These are phyloP conservation scores for Leptomonas seymouri DNA, from an alignment of 208 protist species.

Conservation along the genomic window DNA sequence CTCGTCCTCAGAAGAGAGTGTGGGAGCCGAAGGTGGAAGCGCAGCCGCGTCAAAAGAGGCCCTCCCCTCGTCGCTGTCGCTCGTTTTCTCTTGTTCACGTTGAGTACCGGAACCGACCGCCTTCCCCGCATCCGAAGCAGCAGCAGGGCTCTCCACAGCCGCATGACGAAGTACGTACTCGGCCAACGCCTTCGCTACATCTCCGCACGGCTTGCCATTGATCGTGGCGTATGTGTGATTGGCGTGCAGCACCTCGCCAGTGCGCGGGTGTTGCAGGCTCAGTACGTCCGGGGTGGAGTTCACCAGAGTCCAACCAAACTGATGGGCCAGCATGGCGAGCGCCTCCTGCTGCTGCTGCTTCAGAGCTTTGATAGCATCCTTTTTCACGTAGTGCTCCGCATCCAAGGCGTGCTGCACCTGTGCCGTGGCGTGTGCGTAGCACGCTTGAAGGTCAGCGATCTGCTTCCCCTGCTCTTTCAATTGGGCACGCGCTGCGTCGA, in stretches of 20 bases:
- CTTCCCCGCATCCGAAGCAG: not conserved
- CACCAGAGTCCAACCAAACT: conserved; percentile 29
- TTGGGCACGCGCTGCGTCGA: conserved; percentile 2
- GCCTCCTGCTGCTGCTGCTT: conserved; percentile 22
- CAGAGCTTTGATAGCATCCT: conserved; percentile 14
- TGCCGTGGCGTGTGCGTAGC: conserved; percentile 22
- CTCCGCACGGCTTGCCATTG: conserved; percentile 24
- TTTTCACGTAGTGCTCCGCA: conserved; percentile 21
- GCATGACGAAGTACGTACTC: conserved; percentile 26
- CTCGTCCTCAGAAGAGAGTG: not conserved
- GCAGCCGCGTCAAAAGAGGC: not conserved
- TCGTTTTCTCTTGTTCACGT: not conserved
- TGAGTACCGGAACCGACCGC: too few species aligned
- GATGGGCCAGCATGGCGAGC: conserved; percentile 11
- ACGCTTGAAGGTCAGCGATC: conserved; percentile 18
- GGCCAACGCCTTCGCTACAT: conserved; percentile 27
- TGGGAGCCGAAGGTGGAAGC: not conserved
- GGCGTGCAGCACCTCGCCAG: conserved; percentile 22
- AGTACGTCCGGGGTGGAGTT: conserved; percentile 31
- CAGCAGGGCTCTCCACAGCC: not conserved
- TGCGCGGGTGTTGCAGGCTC: conserved; percentile 28
- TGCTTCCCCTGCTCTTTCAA: conserved; percentile 5
- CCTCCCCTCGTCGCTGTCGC: not conserved
- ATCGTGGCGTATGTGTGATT: conserved; percentile 31
- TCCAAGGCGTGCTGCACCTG: conserved; percentile 24